phyloP scores from a whole-genome alignment of 2,329 filamentous ascomycete species.

The Aureobasidium sp. region DNA sequence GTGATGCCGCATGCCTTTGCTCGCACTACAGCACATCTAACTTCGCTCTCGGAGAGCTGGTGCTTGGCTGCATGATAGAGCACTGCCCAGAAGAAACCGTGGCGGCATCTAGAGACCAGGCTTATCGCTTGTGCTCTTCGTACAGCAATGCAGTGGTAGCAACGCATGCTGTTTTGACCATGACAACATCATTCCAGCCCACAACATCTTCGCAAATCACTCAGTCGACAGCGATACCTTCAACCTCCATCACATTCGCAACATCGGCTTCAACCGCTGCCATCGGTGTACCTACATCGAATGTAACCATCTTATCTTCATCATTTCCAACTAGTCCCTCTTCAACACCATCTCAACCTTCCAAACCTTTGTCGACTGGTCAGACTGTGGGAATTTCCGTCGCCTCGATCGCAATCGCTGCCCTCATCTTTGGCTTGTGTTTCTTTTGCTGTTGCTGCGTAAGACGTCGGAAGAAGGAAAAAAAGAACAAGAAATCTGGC shows the following conservation, averaged over 20 bases:
- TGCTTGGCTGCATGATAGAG: slow-evolving; percentile 15
- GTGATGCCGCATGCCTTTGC: slow-evolving; percentile 25
- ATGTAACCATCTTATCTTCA: not conserved
- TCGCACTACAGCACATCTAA: slow-evolving; percentile 24
- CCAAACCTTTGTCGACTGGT: slow-evolving; percentile 21
- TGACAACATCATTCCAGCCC: slow-evolving; percentile 13
- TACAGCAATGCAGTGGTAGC: slow-evolving; percentile 20
- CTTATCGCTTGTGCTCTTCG: slow-evolving; percentile 24
- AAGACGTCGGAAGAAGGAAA: slow-evolving; percentile 8
- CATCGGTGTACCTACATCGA: not conserved
- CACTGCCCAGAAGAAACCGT: slow-evolving; percentile 16
- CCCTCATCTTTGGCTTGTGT: slow-evolving; percentile 19
- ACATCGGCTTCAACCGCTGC: not conserved
- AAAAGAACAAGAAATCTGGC: not conserved
- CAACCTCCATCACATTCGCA: not conserved
- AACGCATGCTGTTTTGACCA: slow-evolving; percentile 22
- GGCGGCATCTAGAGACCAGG: slow-evolving; percentile 1
- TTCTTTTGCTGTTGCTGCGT: slow-evolving; percentile 16
- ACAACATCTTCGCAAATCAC: not conserved
- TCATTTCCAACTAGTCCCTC: not conserved
- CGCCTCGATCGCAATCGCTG: slow-evolving; percentile 23
- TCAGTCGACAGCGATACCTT: not conserved
- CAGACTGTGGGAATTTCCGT: slow-evolving; percentile 28
- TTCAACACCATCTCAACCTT: not conserved
- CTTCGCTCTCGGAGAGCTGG: slow-evolving; percentile 28